Conservation (phyloP, 495 filamentous ascomycete genomes). For the Penicilliopsis zonata region DNA sequence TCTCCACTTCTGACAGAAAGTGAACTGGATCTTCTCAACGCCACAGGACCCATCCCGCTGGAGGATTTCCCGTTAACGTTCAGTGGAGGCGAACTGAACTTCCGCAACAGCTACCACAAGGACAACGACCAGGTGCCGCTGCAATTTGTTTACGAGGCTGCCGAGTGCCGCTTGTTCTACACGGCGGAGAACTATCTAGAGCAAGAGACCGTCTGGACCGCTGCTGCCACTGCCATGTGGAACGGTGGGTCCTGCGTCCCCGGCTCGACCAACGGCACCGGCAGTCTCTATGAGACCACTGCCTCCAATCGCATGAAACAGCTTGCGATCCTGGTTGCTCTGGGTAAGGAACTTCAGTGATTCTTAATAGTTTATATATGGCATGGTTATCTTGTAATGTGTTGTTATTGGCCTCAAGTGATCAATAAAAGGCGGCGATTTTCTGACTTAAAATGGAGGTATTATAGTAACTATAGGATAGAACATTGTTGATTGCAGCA, state of each 20-base stretch:
- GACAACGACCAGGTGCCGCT: slow-evolving; percentile 7
- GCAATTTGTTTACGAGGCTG: slow-evolving; percentile 17
- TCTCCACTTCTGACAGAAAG: slow-evolving; percentile 16
- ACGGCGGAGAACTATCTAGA: slow-evolving; percentile 10
- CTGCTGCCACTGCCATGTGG: slow-evolving; percentile 9
- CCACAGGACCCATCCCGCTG: not conserved
- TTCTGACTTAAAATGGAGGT: no score
- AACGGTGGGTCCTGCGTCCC: not conserved
- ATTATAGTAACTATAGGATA: no score
- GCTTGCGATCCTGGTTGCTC: no score
- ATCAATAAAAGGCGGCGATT: no score
- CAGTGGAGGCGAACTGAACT: slow-evolving; percentile 4
- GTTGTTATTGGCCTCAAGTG: no score
- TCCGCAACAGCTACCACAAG: slow-evolving; percentile 6
- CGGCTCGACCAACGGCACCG: not conserved
- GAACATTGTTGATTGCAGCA: no score
- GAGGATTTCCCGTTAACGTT: not conserved
- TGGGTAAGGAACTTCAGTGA: no score
- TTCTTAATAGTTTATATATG: no score
- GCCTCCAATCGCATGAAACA: no score
- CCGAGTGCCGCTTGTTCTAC: slow-evolving; percentile 18
- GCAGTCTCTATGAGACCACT: not conserved
- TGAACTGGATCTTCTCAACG: slow-evolving; percentile 16
- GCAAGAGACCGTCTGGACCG: slow-evolving; percentile 7
- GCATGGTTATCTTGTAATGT: no score